These are phyloP conservation scores for Ananas comosus DNA, from an alignment of 176 grass and related monocot species.

Conservation along the genomic window DNA sequence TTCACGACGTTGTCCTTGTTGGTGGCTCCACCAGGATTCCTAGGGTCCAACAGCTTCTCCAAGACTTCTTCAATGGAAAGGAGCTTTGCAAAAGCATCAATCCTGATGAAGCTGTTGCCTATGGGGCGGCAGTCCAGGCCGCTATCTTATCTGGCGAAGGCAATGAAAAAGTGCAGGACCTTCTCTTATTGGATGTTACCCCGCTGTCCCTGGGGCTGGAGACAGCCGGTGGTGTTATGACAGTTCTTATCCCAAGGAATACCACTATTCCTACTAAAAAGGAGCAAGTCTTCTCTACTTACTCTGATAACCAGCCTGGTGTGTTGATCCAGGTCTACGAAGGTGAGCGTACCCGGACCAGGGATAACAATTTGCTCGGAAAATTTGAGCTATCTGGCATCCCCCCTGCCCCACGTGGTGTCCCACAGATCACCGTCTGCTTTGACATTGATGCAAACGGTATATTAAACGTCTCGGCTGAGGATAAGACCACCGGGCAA, in stretches of 20 bases:
- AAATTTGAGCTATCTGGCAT: slow-evolving; percentile 53
- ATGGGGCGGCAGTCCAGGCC: slow-evolving; percentile 45
- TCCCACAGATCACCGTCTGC: slow-evolving; percentile 46
- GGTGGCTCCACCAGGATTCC: slow-evolving; percentile 43
- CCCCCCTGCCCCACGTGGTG: slow-evolving; percentile 42
- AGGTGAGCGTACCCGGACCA: slow-evolving; percentile 41
- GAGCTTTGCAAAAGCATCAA: slow-evolving; percentile 60
- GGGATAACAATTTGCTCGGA: slow-evolving; percentile 50
- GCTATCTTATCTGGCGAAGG: slow-evolving; percentile 46
- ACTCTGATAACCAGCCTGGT: slow-evolving; percentile 48
- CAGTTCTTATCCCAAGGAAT: slow-evolving; percentile 43
- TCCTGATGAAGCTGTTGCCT: slow-evolving; percentile 48
- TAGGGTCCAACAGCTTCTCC: slow-evolving; percentile 32
- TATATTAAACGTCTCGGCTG: slow-evolving; percentile 37
- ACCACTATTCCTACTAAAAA: slow-evolving; percentile 52
- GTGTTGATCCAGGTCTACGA: slow-evolving; percentile 52
- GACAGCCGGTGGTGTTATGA: slow-evolving; percentile 47
- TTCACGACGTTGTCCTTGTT: slow-evolving; percentile 44
- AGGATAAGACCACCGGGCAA: slow-evolving; percentile 50
- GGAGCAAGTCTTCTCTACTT: slow-evolving; percentile 56
- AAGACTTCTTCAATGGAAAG: slow-evolving; percentile 50
- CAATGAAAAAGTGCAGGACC: slow-evolving; percentile 51
- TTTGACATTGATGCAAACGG: slow-evolving; percentile 52
- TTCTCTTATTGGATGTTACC: slow-evolving; percentile 43
- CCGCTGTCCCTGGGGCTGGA: slow-evolving; percentile 53